phyloP scores from a whole-genome alignment of 192 early-diverging fungal genomes.

The Dimargaris xerosporica region DNA sequence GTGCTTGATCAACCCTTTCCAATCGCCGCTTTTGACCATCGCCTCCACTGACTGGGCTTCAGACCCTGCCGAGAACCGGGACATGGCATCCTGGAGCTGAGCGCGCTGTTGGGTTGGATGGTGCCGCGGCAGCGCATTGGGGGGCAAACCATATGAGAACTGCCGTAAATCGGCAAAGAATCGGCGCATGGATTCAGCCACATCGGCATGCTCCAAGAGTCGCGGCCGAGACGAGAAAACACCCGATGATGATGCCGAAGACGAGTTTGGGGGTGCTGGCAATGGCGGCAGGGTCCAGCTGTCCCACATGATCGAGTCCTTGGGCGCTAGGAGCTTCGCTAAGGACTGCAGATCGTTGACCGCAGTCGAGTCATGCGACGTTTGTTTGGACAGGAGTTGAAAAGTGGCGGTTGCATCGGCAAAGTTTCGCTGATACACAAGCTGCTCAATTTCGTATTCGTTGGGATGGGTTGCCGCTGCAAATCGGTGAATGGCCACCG shows the following conservation, averaged over 20 bases:
- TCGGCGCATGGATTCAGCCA: background rate
- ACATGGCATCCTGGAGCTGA: background rate
- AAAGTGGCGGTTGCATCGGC: conserved; percentile 1
- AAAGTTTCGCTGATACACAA: conserved; percentile 9
- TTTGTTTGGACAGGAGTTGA: background rate
- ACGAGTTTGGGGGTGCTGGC: conserved; percentile 12
- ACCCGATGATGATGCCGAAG: background rate
- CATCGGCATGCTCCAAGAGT: background rate
- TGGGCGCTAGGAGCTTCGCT: conserved; percentile 26
- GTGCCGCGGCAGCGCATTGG: conserved; percentile 12
- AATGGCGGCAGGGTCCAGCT: conserved; percentile 26
- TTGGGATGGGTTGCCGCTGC: conserved; percentile 1
- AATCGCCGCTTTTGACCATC: conserved; percentile 12
- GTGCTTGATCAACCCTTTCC: conserved; percentile 21
- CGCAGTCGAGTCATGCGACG: background rate
- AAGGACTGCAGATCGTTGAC: conserved; percentile 15
- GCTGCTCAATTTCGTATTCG: conserved; percentile 12
- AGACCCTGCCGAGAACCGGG: conserved; percentile 1
- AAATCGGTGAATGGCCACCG: conserved; percentile 11
- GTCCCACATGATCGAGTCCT: conserved; percentile 16
- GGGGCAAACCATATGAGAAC: conserved; percentile 8
- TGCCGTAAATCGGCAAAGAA: background rate
- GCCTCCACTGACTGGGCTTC: background rate
- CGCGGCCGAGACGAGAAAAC: background rate
- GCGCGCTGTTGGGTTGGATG: background rate